These are phyloP conservation scores for Pulveroboletus sp. DNA, from an alignment of 768 basidiomycete species.

Conservation along the genomic window DNA sequence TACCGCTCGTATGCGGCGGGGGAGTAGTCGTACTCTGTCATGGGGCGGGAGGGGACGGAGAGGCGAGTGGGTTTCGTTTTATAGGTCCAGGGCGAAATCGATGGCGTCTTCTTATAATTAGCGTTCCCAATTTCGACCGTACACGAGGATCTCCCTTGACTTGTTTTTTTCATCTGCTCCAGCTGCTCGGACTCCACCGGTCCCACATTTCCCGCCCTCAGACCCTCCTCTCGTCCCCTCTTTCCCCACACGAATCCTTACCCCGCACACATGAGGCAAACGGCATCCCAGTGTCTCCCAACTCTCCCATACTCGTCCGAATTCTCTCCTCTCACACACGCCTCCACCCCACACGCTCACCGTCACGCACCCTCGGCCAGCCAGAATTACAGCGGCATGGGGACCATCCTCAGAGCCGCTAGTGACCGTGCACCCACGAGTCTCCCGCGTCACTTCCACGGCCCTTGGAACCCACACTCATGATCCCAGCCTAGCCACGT, in stretches of 20 bases:
- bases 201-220: background rate
- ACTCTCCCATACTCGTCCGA: background rate
- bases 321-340: too few species aligned
- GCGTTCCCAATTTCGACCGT: background rate
- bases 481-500: background rate
- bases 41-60: constrained; percentile 20
- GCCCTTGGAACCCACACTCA: constrained; percentile 1
- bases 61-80: background rate
- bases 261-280: constrained; percentile 22
- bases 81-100: background rate
- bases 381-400: background rate
- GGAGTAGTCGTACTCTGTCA: constrained; percentile 63
- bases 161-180: too few species aligned
- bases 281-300: background rate
- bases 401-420: background rate
- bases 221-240: constrained; percentile 5
- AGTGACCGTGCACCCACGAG: background rate
- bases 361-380: background rate
- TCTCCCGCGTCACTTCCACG: background rate
- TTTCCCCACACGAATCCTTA: constrained; percentile 21
- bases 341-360: background rate
- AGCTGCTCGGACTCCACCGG: background rate
- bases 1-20: constrained; percentile 48
- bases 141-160: background rate
- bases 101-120: background rate